These are phyloP conservation scores for Candida vartiovaarae DNA, from an alignment of 805 yeast species.

Conservation along the genomic window DNA sequence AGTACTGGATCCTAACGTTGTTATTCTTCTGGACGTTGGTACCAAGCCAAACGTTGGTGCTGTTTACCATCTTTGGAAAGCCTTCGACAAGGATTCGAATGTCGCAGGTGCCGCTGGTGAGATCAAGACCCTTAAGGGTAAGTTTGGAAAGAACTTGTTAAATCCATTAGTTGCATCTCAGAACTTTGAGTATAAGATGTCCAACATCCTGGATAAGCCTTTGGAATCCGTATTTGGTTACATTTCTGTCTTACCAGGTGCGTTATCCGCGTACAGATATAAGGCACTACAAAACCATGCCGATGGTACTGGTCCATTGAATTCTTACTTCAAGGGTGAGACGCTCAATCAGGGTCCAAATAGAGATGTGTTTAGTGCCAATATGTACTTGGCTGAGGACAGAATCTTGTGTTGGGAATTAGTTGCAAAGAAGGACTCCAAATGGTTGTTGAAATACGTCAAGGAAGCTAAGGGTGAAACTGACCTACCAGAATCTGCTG, in stretches of 20 bases:
- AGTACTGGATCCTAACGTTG: constrained; percentile 82
- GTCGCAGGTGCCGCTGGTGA: constrained; percentile 99
- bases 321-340: constrained; percentile 89
- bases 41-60: constrained; percentile 89
- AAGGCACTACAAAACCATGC: constrained; percentile 78
- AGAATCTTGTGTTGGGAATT: constrained; percentile 95
- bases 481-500: constrained; percentile 89
- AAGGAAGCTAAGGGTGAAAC: constrained; percentile 93
- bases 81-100: constrained; percentile 91
- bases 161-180: constrained; percentile 95
- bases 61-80: constrained; percentile 92
- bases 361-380: constrained; percentile 86
- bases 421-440: constrained; percentile 74
- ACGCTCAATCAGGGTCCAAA: constrained; percentile 43
- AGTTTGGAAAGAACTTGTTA: constrained; percentile 68
- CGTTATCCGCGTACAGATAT: constrained; percentile 88
- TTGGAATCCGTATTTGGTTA: constrained; percentile 90
- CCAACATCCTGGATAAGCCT: constrained; percentile 94
- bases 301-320: constrained; percentile 89
- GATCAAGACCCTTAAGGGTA: constrained; percentile 91
- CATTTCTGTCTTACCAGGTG: constrained; percentile 92
- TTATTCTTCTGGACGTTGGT: constrained; percentile 91
- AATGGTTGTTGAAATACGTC: constrained; percentile 89
- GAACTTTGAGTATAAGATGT: constrained; percentile 93
- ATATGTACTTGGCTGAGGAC: constrained; percentile 96